Percentiles rank a stretch among this genome's conserved stretches.
Conservation (phyloP, 2,329 filamentous ascomycete species). For the Verticillium isaacii region DNA sequence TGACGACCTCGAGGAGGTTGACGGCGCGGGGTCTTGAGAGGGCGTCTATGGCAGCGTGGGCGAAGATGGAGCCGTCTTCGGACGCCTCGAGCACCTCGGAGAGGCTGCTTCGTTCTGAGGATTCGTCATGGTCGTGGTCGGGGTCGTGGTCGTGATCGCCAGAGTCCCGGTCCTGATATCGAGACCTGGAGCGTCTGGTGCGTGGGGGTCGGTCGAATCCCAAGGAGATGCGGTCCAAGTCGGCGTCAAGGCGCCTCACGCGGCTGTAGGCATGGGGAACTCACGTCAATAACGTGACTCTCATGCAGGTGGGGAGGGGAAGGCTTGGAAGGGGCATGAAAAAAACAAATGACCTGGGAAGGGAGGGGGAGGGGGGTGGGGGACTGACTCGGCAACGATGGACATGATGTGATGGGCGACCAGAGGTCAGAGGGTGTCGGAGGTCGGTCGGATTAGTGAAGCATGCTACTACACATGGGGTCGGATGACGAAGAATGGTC, state of each 20-base stretch:
- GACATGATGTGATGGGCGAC: conserved; percentile 29
- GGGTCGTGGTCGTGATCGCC: conserved; percentile 11
- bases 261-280: conserved; percentile 34
- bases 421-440: neutral
- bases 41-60: conserved; percentile 28
- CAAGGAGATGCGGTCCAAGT: conserved; percentile 59
- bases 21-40: conserved; percentile 50
- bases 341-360: neutral
- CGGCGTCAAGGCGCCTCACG: conserved; percentile 58
- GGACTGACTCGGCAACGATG: conserved; percentile 42
- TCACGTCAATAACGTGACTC: neutral
- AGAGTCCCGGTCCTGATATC: neutral
- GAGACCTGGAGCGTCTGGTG: neutral
- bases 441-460: neutral
- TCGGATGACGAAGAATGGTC: neutral
- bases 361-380: conserved; percentile 3
- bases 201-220: conserved; percentile 14
- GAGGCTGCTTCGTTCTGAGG: neutral
- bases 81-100: conserved; percentile 19
- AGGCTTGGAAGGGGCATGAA: conserved; percentile 33
- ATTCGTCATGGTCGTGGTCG: conserved; percentile 10
- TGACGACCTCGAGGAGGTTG: conserved; percentile 63
- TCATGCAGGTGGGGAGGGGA: neutral
- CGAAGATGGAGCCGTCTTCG: conserved; percentile 21
- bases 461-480: neutral